Conservation (phyloP, 202 grass and related monocot species). For the Setaria italica region DNA sequence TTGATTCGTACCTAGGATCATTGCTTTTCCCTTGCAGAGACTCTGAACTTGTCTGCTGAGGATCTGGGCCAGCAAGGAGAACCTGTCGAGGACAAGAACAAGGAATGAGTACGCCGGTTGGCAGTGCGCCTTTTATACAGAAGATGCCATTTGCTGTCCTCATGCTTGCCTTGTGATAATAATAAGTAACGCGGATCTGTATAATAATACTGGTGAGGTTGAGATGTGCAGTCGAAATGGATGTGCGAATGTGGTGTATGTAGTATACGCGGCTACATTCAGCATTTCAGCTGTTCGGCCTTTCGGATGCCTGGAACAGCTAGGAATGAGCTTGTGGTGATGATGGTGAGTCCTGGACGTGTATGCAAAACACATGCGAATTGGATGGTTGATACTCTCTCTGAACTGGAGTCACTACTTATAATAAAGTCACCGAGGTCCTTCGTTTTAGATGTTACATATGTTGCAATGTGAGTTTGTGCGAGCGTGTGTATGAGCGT, state of each 20-base stretch:
- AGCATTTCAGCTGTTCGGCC: constrained; percentile 38
- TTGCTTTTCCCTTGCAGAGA: constrained; percentile 39
- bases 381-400: background rate
- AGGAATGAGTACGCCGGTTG: constrained; percentile 32
- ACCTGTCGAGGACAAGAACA: constrained; percentile 50
- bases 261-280: constrained; percentile 22
- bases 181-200: constrained; percentile 23
- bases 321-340: constrained; percentile 25
- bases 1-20: background rate
- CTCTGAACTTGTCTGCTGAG: constrained; percentile 53
- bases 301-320: constrained; percentile 42
- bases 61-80: constrained; percentile 47
- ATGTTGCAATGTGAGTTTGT: background rate
- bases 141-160: constrained; percentile 11
- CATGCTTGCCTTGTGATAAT: constrained; percentile 27
- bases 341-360: background rate
- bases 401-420: background rate
- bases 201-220: constrained; percentile 30
- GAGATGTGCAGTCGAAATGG: constrained; percentile 43
- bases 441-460: background rate
- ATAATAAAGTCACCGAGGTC: background rate
- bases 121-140: background rate
- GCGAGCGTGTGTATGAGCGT: background rate
- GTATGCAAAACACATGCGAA: constrained; percentile 27
- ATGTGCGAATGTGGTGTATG: constrained; percentile 8